A percentile compares a stretch with the other conserved stretches of the same genome.
These are phyloP conservation scores for Primulina tabacum DNA, from an alignment of 257 asterid genomes.

Conservation along the genomic window DNA sequence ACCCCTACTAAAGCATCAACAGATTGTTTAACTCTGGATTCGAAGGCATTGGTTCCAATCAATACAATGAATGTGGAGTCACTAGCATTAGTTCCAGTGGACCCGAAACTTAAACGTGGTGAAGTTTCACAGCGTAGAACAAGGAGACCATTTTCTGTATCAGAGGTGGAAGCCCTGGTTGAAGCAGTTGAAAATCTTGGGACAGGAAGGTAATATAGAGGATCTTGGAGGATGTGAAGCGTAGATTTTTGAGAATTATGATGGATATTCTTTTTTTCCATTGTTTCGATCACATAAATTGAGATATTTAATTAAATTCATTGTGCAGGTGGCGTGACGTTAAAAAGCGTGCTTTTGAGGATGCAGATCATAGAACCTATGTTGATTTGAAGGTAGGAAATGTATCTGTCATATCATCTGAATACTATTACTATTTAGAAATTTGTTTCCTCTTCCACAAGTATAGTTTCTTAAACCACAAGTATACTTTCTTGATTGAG, in stretches of 20 bases:
- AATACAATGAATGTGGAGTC: conserved; percentile 43
- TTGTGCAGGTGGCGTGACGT: conserved; percentile 95
- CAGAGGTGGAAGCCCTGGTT: conserved; percentile 94
- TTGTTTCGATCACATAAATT: neutral
- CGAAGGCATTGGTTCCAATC: conserved; percentile 59
- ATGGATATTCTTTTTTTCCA: neutral
- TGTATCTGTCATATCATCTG: neutral
- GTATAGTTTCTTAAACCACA: neutral
- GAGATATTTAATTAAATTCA: neutral
- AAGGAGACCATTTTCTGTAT: conserved; percentile 92
- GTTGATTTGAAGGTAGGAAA: conserved; percentile 84
- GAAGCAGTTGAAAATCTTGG: conserved; percentile 94
- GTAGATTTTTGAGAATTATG: neutral
- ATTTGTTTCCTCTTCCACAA: neutral
- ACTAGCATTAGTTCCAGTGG: conserved; percentile 56
- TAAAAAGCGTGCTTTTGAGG: conserved; percentile 80
- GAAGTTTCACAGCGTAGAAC: conserved; percentile 84
- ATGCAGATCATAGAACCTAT: conserved; percentile 93
- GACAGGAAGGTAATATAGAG: conserved; percentile 68
- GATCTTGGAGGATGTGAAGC: neutral
- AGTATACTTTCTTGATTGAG: neutral
- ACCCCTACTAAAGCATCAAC: conserved; percentile 29
- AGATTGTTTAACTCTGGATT: conserved; percentile 40
- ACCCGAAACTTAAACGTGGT: conserved; percentile 51
- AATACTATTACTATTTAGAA: neutral